Evolutionary conservation across 2,329 filamentous ascomycete species (phyloP), one percentile per base, ranked within the genome.

Genomic region (Trichoderma sp.): DNA sequence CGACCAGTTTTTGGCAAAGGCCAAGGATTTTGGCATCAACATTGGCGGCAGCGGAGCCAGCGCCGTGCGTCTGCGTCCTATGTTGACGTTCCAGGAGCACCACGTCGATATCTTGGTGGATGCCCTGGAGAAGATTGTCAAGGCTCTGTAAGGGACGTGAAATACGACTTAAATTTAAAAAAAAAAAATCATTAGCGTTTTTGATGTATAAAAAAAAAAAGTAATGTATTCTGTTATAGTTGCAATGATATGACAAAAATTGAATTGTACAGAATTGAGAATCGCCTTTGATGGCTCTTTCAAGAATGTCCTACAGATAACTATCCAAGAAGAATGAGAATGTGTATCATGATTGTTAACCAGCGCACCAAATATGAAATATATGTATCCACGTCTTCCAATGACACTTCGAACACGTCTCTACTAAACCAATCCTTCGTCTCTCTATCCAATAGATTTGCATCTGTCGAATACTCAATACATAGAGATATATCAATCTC

Each of bases 21-120:
- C 92, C 74, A 97, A 97, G 90, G 84, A 82, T 7, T 85, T 93
- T 36, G 94, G 94, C 74, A 84, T 97, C 80, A 97, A 97, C 84
- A 93, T 97, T 80, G 95, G 94, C 73, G 94, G 94, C 66, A 92
- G 90, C 76, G 95, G 95, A 15, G 86, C 87, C 78, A 85, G 78
- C 69, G 93, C 95, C 32, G 92, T 98, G 14, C 86, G 94, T 65
- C 84, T 98, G 80, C 86, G 94, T 77, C 95, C 94, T 57, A 97
- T 97, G 95, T 84, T 98, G 77, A 91, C 95, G 78, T 96, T 98
- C 86, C 92, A 97, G 89, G 89, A 94, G 87, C 89, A 92, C 80
- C 95, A 98, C 82, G 95, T 92, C 26, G 93, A 97, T 83, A 90
- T 97, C 73, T 84, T 98, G 77, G 82, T 97, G 63, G 93, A 93